These are phyloP conservation scores for Pichia norvegensis DNA, from an alignment of 1,139 yeast species.

Conservation along the genomic window DNA sequence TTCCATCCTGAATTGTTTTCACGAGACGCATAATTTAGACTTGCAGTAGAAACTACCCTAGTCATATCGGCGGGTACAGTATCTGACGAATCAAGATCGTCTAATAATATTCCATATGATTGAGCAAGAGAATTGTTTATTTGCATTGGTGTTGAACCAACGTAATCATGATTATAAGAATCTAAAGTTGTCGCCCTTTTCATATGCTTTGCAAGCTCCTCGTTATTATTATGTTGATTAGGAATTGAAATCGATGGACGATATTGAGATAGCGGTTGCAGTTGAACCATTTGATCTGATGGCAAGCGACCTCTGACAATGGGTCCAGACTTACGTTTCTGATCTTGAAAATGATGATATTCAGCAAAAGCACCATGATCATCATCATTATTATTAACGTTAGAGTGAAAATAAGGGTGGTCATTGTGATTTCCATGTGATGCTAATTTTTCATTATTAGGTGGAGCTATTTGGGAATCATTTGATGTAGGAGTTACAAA, in stretches of 20 bases:
- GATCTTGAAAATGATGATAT: not conserved
- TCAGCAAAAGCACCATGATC: not conserved
- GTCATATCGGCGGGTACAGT: slow-evolving; percentile 15
- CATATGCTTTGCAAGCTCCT: not conserved
- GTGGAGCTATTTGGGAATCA: not conserved
- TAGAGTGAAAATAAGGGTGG: not conserved
- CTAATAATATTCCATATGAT: slow-evolving; percentile 22
- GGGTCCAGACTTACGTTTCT: not conserved
- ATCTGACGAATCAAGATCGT: slow-evolving; percentile 17
- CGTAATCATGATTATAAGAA: not conserved
- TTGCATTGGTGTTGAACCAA: slow-evolving; percentile 12
- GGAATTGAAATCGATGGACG: slow-evolving; percentile 1
- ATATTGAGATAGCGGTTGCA: slow-evolving; percentile 7
- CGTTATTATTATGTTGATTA: not conserved
- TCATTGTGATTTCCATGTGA: not conserved
- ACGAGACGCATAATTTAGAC: slow-evolving; percentile 7
- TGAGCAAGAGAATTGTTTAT: slow-evolving; percentile 12
- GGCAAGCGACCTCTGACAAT: slow-evolving; percentile 6
- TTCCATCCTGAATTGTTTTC: slow-evolving; percentile 22
- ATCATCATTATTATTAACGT: not conserved
- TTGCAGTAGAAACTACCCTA: slow-evolving; percentile 19
- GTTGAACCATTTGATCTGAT: not conserved
- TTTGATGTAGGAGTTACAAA: not conserved
- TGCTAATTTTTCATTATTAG: not conserved
- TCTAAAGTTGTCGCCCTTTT: slow-evolving; percentile 1